Conservation (phyloP, 129 eudicot genomes). For the Chrysanthemum makinoi region DNA sequence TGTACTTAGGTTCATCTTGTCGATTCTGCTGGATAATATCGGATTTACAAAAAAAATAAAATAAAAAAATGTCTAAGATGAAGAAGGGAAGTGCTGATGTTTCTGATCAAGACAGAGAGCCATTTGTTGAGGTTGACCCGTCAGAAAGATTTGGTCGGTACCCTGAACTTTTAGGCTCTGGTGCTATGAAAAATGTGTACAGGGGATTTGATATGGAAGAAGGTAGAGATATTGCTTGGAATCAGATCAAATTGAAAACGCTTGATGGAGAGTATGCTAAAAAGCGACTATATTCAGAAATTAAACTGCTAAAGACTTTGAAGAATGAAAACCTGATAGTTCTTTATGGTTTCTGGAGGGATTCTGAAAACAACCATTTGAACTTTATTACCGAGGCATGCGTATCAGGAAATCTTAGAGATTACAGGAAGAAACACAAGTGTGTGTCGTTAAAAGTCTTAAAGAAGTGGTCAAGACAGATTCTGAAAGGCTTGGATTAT, state of each 20-base stretch:
- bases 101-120: neutral
- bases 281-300: neutral
- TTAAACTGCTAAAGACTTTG: neutral
- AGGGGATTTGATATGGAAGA: neutral
- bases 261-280: neutral
- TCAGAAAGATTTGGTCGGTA: slow-evolving; percentile 3
- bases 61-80: neutral
- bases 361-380: neutral
- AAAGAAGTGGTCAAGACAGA: neutral
- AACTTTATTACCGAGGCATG: neutral
- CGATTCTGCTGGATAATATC: neutral
- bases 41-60: neutral
- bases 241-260: neutral
- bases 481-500: neutral
- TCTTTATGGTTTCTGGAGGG: neutral
- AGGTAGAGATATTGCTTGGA: neutral
- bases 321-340: neutral
- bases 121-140: neutral
- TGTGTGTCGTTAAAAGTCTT: neutral
- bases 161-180: neutral
- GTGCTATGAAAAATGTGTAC: neutral
- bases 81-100: neutral
- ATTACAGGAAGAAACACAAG: neutral
- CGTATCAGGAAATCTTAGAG: slow-evolving; percentile 1
- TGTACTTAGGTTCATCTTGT: neutral